Conservation (phyloP, 345 rosid genomes). For the Citrus sp. region DNA sequence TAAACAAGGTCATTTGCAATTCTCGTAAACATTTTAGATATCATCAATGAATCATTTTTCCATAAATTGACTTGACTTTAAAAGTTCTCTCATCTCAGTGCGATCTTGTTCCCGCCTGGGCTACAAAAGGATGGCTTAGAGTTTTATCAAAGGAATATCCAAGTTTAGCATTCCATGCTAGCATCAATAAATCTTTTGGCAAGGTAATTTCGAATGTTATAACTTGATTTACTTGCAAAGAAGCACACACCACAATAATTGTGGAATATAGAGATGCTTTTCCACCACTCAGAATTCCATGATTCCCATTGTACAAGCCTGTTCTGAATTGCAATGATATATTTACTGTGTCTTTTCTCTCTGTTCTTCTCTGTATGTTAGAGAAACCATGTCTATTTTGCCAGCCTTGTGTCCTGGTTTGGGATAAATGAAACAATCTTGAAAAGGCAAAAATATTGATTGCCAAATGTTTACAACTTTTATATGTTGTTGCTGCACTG, state of each 20-base stretch:
- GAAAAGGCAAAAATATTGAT: not conserved
- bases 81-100: conserved; percentile 41
- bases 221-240: not conserved
- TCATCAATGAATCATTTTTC: not conserved
- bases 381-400: not conserved
- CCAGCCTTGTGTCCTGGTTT: not conserved
- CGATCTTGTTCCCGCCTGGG: conserved; percentile 97
- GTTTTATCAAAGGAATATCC: conserved; percentile 87
- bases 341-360: not conserved
- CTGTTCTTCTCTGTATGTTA: not conserved
- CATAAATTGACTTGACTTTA: not conserved
- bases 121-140: conserved; percentile 92
- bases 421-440: not conserved
- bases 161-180: conserved; percentile 95
- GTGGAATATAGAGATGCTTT: not conserved
- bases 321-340: not conserved
- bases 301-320: not conserved
- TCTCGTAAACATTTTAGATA: not conserved
- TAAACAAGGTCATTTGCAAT: conserved; percentile 68
- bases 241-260: not conserved
- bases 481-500: not conserved
- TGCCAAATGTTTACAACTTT: not conserved
- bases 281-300: not conserved
- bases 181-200: conserved; percentile 86
- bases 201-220: conserved; percentile 46